Conservation (phyloP, 2,329 filamentous ascomycete species). For the Passalora sequoiae region DNA sequence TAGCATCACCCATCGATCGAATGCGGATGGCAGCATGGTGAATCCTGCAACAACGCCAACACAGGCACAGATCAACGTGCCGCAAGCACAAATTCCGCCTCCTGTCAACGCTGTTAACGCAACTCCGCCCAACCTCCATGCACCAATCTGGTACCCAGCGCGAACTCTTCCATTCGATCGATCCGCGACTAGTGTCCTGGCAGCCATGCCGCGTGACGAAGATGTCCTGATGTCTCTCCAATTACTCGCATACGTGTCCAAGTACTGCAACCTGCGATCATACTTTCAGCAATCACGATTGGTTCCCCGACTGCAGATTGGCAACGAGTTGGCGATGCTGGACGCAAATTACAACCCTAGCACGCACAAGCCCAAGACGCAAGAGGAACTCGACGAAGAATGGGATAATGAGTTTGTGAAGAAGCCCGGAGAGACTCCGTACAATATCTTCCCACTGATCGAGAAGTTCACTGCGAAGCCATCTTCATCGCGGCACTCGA, state of each 20-base stretch:
- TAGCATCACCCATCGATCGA: constrained; percentile 82
- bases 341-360: constrained; percentile 59
- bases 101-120: constrained; percentile 61
- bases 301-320: constrained; percentile 85
- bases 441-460: constrained; percentile 92
- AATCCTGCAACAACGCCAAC: constrained; percentile 63
- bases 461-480: constrained; percentile 91
- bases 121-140: constrained; percentile 68
- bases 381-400: constrained; percentile 62
- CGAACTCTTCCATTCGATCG: constrained; percentile 26
- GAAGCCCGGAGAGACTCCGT: constrained; percentile 29
- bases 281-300: constrained; percentile 96
- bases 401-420: constrained; percentile 79
- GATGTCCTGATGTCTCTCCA: constrained; percentile 98
- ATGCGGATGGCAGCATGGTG: constrained; percentile 77
- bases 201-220: constrained; percentile 92
- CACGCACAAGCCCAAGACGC: constrained; percentile 33
- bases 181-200: constrained; percentile 61
- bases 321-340: constrained; percentile 72
- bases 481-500: constrained; percentile 59
- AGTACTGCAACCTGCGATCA: constrained; percentile 91
- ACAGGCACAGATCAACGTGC: constrained; percentile 39
- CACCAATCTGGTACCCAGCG: constrained; percentile 36
- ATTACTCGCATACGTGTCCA: constrained; percentile 92
- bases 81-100: constrained; percentile 40